Evolutionary conservation across 345 rosid species (phyloP), one percentile per base, ranked within the genome.

Genomic region (Corchorus olitorius): DNA sequence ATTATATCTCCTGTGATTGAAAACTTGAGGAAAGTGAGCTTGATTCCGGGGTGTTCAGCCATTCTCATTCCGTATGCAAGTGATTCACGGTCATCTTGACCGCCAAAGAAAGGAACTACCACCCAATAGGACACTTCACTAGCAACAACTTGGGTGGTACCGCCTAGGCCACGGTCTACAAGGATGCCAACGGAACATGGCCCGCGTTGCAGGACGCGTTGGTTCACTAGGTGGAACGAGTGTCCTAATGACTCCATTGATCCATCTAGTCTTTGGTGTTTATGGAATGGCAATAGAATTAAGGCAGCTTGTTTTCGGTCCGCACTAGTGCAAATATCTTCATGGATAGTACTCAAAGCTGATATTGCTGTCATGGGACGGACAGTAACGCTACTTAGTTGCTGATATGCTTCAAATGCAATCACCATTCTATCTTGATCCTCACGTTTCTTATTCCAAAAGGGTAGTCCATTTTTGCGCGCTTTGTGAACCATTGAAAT

Each of bases 331-430:
- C 90, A 88, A 43, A 93, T 89, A 72, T 93, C 95, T 54, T 78
- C 88, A 59, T 89, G 93, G 69, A 91, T 89, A 69, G 74, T 86
- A 55, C 55, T 19, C 19, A 93, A 80, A 11, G 86, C 77, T 5
- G 97, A 91, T 74, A 93, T 91, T 20, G 94, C 95, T 0, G 92
- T 91, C 97, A 91, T 91, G 5, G 97, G 94, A 39, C 97, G 89
- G 79, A 93, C 88, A 0, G 84, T 77, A n/a, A 89, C 92, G 0
- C 83, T 77, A 70, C 93, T 76, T 20, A 93, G 92, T 70, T 90
- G 92, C 54, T 85, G 89, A 78, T 87, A 91, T 41, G 91, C 89
- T 77, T 93, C 93, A 16, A 91, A 91, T 0, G 94, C 87, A 12
- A 88, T 84, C 15, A 89, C 88, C 86, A 90, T 85, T 20, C 89